Base-by-base conservation (phyloP, 257 asterid species). In the Mitragyna speciosa region DNA sequence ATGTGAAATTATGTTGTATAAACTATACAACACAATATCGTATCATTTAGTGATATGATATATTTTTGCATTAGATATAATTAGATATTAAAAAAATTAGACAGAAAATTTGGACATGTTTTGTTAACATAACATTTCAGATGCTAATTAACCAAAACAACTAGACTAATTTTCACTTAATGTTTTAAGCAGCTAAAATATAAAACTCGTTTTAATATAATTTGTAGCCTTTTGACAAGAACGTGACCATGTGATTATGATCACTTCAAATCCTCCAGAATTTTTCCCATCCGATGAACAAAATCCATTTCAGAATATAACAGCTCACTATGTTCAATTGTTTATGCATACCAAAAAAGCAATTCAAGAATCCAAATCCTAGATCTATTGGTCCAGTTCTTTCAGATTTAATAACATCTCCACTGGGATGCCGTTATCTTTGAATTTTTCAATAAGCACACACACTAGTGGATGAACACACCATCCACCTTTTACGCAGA, bases 171-270 rank as follows among this genome's bases (percentile, higher is more conserved):
- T 43, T 31, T 28, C 48, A 47, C 49, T 47, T 26, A 26, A 63
- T 63, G 0, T 30, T 47, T 26, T 8, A 76, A 66, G 24, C 31
- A 45, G 49, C 30, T 16, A 26, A 64, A 47, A 30, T 76, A 63
- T 30, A 58, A 61, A 36, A 36, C 39, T 36, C 4, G 39, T 36
- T 1, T 4, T 2, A 36, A 36, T 36, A 36, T 36, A 36, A 36
- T 36, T 36, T 36, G 4, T 47, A 64, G 15, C 45, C 12, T 28
- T 76, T 30, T 65, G 73, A 64, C 49, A 31, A 24, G 65, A 76
- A 76, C 65, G 36, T 48, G 80, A 47, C 20, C 70, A 43, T 56
- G 78, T 43, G 56, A 58, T 54, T 41, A 24, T 24, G 66, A 41
- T 48, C n/a, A 19, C 70, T 75, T 31, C 67, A 30, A 15, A n/a